Evolutionary conservation across 2,329 filamentous ascomycete genomes (phyloP), one percentile per base, ranked within the genome.

Genomic region (Microsporum audouinii): DNA sequence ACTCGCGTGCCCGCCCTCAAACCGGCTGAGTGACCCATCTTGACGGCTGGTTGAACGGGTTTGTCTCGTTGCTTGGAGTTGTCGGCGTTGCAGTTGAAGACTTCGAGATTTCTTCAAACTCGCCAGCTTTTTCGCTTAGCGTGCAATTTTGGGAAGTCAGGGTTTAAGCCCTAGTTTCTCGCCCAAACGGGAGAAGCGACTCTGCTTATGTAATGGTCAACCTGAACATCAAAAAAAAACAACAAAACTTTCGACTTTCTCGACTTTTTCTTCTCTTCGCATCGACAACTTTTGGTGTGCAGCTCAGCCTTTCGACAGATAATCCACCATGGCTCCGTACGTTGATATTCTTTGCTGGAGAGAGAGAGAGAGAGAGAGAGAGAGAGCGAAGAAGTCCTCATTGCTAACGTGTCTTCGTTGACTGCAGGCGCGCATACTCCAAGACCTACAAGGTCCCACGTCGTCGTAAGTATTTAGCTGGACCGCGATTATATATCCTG

Each of bases 391-490:
- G 29, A 5, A 23, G 17, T 23, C 17, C 17, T 27, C 60, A 33
- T 51, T 60, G 43, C 70, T 72, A 70, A 73, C n/a, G 17, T 66
- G 55, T 36, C 63, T 59, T 31, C 47, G 64, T 58, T 64, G 47
- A 62, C 55, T 67, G 58, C 66, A 77, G 75, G 71, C 80, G 86
- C 78, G 88, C 87, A 73, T 96, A 96, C 84, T 95, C 88, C 78
- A 99, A 99, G 90, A 99, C 94, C 85, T 95, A 95, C 80, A 96
- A 95, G 88, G 91, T 95, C 84, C 91, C 92, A 76, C 85, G 88
- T 82, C 88, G 92, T 83, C 92, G 77, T 80, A 76, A 77, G 79
- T 79, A 63, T 45, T 41, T 17, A 43, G 39, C 14, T 14, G 2
- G 8, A 5, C 14, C n/a, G 38, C 43, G 57, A 43, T 45, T 61